Evolutionary conservation across 257 asterid species (phyloP).

Genomic region (Thymus mandschuricus): DNA sequence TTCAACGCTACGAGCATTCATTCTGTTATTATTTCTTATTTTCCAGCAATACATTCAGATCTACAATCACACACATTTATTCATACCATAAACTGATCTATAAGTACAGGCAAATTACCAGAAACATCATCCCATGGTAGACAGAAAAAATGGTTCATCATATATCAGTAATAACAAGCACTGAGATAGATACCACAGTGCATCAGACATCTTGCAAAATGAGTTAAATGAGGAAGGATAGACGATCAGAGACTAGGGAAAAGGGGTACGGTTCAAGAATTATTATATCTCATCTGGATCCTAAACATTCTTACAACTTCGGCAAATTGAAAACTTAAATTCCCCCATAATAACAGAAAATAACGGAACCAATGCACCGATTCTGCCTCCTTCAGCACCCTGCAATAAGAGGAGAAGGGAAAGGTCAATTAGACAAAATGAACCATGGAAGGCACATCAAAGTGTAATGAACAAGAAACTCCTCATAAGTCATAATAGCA

Average conservation of each 20-base stretch:
- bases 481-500: not conserved
- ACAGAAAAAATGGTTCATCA: not conserved
- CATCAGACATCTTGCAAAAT: not conserved
- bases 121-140: not conserved
- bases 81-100: too few species aligned
- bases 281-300: constrained; percentile 20
- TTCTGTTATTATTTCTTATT: too few species aligned
- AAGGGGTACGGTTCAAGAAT: not conserved
- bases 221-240: not conserved
- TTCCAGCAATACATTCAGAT: too few species aligned
- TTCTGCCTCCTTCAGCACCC: constrained; percentile 20
- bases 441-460: too few species aligned
- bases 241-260: not conserved
- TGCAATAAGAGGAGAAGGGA: constrained; percentile 18
- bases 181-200: not conserved
- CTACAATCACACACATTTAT: too few species aligned
- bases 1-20: too few species aligned
- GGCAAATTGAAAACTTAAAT: not conserved
- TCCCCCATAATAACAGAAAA: not conserved
- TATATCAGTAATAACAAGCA: not conserved
- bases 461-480: not conserved
- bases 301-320: constrained; percentile 32
- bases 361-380: not conserved
- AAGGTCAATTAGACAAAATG: not conserved
- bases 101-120: not conserved